Base-by-base conservation (phyloP, 768 basidiomycete species). In the Amyloporia xantha region DNA sequence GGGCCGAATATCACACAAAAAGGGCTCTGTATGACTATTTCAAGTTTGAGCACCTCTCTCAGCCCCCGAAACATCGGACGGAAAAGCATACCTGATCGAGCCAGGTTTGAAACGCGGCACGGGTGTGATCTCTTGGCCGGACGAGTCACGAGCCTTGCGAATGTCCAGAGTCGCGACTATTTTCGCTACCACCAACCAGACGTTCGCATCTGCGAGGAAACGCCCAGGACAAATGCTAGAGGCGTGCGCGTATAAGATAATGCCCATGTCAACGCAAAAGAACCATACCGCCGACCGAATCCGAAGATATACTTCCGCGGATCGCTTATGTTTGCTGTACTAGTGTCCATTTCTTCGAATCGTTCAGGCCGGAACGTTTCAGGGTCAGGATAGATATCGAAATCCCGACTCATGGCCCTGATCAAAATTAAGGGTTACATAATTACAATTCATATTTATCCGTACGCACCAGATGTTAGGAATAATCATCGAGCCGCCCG, bases 291-390 rank as follows among this genome's bases (percentile, higher is more conserved):
- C 48, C 78, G 68, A 25, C 79, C 79, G 61, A 82, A 82, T 7
- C 79, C 79, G 54, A 80, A 82, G 17, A 77, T 67, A 27, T 76
- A 57, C 24, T 71, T 69, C 28, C 70, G 65, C 28, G 78, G 76
- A 59, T 79, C 72, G 19, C 28, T 35, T 11, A 26, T 25, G 11
- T 55, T 53, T 15, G 52, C 49, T 20, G 67, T 66, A 27, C 70
- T 62, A 37, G 45, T 40, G 20, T 55, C 54, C 27, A 19, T 53
- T 19, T n/a, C 39, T 21, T 26, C 30, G 21, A 53, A 56, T 4
- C 55, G 48, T 35, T 56, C 55, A 1, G 54, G 54, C 7, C 13
- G 27, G 39, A 56, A 56, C n/a, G 15, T 36, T 11, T 49, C 43
- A 2, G 54, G 54, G 15, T 53, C 44, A 5, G 54, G 38, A 48